phyloP scores from a whole-genome alignment of 2,329 filamentous ascomycete genomes.

The Mycocentrospora acerina region DNA sequence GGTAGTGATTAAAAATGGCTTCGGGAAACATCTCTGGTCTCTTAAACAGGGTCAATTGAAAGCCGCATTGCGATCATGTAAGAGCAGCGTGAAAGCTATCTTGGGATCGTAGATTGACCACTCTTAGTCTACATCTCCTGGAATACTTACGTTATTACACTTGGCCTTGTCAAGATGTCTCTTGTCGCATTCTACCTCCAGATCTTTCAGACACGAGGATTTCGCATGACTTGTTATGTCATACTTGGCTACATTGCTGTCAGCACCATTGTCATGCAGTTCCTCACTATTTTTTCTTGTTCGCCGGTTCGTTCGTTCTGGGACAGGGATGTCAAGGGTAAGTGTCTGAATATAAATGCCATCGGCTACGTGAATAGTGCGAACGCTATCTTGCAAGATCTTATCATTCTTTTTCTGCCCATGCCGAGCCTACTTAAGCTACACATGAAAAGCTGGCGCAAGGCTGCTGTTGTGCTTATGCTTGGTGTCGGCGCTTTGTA shows the following conservation, averaged over 20 bases:
- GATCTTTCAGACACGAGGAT: slow-evolving; percentile 20
- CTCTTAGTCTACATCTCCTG: slow-evolving; percentile 20
- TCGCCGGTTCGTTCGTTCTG: slow-evolving; percentile 21
- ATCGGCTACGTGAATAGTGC: slow-evolving; percentile 23
- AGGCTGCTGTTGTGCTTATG: slow-evolving; percentile 23
- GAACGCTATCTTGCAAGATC: slow-evolving; percentile 19
- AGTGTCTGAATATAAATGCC: slow-evolving; percentile 20
- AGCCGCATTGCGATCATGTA: slow-evolving; percentile 3
- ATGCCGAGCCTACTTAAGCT: slow-evolving; percentile 16
- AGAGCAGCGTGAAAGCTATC: not conserved
- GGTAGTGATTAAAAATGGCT: slow-evolving; percentile 23
- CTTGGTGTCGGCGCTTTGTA: slow-evolving; percentile 24
- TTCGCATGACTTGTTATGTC: slow-evolving; percentile 14
- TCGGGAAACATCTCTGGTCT: slow-evolving; percentile 21
- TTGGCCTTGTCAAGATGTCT: slow-evolving; percentile 21
- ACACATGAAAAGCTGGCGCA: slow-evolving; percentile 17
- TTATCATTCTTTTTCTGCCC: slow-evolving; percentile 26
- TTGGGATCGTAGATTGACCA: not conserved
- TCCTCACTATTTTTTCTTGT: slow-evolving; percentile 24
- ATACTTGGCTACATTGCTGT: slow-evolving; percentile 14
- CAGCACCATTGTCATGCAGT: slow-evolving; percentile 15
- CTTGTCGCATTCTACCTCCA: slow-evolving; percentile 27
- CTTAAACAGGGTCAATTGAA: slow-evolving; percentile 3
- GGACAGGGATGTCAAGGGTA: slow-evolving; percentile 24
- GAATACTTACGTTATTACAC: slow-evolving; percentile 18